Evolutionary conservation across 768 basidiomycete species (phyloP).

Genomic region (Rossbeevera mucosa): DNA sequence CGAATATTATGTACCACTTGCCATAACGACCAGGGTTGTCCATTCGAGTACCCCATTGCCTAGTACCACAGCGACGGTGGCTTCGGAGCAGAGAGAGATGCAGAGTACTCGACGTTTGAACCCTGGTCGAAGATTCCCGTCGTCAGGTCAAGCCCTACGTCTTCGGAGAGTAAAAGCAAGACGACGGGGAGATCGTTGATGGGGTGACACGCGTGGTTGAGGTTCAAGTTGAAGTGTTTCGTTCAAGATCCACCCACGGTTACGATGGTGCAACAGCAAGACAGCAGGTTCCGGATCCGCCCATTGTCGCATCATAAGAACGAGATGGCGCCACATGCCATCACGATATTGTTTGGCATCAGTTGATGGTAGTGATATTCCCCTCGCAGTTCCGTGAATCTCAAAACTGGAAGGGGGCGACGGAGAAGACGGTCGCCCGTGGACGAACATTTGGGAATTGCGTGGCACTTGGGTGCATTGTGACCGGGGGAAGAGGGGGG

Average conservation of each 20-base stretch:
- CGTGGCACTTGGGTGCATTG: neutral
- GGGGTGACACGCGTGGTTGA: neutral
- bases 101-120: neutral
- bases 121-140: neutral
- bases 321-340: neutral
- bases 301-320: neutral
- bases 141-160: neutral
- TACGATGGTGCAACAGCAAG: neutral
- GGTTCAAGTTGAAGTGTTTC: constrained; percentile 11
- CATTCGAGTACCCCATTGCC: constrained; percentile 2
- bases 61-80: neutral
- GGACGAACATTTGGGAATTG: constrained; percentile 1
- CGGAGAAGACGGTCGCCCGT: constrained; percentile 7
- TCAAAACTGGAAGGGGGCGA: constrained; percentile 2
- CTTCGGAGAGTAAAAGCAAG: constrained; percentile 1
- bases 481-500: neutral
- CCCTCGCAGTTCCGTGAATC: constrained; percentile 2
- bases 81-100: neutral
- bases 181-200: neutral
- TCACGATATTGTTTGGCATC: constrained; percentile 6
- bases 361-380: neutral
- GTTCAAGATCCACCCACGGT: neutral
- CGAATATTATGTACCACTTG: neutral
- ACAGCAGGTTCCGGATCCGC: neutral
- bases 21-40: constrained; percentile 15